Percentiles rank a stretch among this genome's conserved stretches.
These are phyloP conservation scores for Gyromitra esculenta DNA, from an alignment of 2,329 filamentous ascomycete species.

Conservation along the genomic window DNA sequence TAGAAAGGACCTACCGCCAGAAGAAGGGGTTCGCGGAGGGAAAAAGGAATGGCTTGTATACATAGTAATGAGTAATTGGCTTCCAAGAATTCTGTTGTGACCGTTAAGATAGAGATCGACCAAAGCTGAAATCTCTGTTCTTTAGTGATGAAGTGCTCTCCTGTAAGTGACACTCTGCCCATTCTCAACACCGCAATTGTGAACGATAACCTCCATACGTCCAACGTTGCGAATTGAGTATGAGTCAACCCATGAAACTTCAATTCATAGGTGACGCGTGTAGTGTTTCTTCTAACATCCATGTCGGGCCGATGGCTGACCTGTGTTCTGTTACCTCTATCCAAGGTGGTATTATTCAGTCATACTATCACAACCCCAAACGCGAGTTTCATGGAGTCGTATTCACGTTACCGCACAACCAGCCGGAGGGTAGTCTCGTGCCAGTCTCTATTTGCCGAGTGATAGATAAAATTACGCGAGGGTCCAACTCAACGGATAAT, in stretches of 20 bases:
- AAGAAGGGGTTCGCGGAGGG: neutral
- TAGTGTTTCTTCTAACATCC: neutral
- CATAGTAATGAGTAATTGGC: conserved; percentile 11
- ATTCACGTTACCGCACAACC: neutral
- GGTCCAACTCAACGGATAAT: no score
- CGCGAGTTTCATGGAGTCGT: neutral
- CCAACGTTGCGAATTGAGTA: neutral
- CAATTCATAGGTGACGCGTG: neutral
- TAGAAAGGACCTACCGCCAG: neutral
- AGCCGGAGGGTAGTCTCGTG: neutral
- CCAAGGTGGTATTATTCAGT: neutral
- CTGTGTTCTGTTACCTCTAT: neutral
- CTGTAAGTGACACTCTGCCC: neutral
- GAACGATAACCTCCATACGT: neutral
- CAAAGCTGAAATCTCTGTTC: neutral
- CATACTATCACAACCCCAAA: neutral
- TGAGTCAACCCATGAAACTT: neutral
- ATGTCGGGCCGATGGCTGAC: neutral
- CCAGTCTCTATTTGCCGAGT: neutral
- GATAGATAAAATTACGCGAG: neutral
- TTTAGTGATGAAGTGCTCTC: neutral
- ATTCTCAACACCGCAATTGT: neutral
- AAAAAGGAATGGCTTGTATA: neutral
- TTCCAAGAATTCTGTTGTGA: neutral
- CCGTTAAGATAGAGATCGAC: neutral